Base-by-base conservation (phyloP, 148 eudicot genomes). In the Silene uniflora region DNA sequence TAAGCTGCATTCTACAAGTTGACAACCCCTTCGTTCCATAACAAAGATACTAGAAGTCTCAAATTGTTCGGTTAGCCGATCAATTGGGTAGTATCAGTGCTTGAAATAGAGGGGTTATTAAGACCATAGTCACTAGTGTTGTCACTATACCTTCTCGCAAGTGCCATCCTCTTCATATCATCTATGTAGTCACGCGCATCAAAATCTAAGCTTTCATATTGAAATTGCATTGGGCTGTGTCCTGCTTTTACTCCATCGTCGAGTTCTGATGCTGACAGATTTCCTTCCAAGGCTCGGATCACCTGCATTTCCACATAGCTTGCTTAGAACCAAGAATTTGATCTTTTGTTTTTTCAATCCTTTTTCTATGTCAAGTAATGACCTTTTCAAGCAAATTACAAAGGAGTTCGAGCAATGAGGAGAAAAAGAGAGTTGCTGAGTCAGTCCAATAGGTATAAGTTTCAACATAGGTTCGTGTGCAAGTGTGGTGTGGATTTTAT, bases 121-220 rank as follows among this genome's bases (percentile, higher is more conserved):
- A 85, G 79, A n/a, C 85, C 87, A 79, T 82, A 85, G 17, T 85
- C 87, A 67, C 87, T 85, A 69, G 84, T 79, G 22, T 74, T 84
- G 7, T 76, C 86, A 32, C 87, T 81, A 24, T 81, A 78, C 61
- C 75, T 78, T 46, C 77, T 61, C 27, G 71, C 70, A 13, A 77
- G n/a, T 46, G 83, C 80, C 81, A 80, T 80, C 71, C 78, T 77
- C 79, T 75, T 82, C 77, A 82, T 61, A 19, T 77, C 69, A 47
- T 82, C 85, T 56, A 77, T 66, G 80, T 77, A 82, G 56, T 74
- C 44, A 0, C 61, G 75, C 1, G 83, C 83, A 64, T 84, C 85
- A 21, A 79, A 84, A 64, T 81, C 85, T 46, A 76, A 77, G 83
- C 74, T 82, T 67, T 77, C 85, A 47, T 80, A 85, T 19, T 83